Evolutionary conservation across 1,284 basidiomycete genomes (phyloP).

Genomic region (Phylloporus gajari): DNA sequence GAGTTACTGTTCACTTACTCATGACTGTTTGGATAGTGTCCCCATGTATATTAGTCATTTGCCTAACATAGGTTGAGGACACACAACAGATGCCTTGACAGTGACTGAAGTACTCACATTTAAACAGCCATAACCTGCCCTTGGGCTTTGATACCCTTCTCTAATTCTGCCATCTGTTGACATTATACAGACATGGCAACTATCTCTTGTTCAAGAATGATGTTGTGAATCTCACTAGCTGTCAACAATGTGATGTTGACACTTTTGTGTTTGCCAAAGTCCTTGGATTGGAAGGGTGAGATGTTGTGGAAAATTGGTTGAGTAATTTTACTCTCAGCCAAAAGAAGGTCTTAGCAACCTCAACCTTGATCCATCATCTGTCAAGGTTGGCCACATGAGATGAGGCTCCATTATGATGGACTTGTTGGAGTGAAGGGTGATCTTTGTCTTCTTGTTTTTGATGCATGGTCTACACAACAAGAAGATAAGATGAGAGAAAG

Average conservation of each 20-base stretch:
- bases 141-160: constrained; percentile 95
- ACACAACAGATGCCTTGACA: not conserved
- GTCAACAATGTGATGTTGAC: constrained; percentile 99
- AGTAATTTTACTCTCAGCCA: constrained; percentile 65
- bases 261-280: constrained; percentile 99
- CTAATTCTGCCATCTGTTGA: constrained; percentile 99
- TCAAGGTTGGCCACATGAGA: constrained; percentile 96
- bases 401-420: constrained; percentile 97
- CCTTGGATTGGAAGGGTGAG: constrained; percentile 55
- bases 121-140: constrained; percentile 96
- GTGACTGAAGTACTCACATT: constrained; percentile 74
- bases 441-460: constrained; percentile 99
- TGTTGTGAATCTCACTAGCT: constrained; percentile 94
- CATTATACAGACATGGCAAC: constrained; percentile 92
- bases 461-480: constrained; percentile 97
- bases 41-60: constrained; percentile 97
- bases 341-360: constrained; percentile 94
- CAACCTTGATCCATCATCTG: constrained; percentile 99
- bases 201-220: constrained; percentile 98
- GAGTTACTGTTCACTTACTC: constrained; percentile 60
- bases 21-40: constrained; percentile 97
- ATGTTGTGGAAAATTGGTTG: not conserved
- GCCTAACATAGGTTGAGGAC: constrained; percentile 51
- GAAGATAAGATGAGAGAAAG: constrained; percentile 97
- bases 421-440: constrained; percentile 92